Conservation (phyloP, 352 stramenopile species). For the Phytophthora pistaciae region DNA sequence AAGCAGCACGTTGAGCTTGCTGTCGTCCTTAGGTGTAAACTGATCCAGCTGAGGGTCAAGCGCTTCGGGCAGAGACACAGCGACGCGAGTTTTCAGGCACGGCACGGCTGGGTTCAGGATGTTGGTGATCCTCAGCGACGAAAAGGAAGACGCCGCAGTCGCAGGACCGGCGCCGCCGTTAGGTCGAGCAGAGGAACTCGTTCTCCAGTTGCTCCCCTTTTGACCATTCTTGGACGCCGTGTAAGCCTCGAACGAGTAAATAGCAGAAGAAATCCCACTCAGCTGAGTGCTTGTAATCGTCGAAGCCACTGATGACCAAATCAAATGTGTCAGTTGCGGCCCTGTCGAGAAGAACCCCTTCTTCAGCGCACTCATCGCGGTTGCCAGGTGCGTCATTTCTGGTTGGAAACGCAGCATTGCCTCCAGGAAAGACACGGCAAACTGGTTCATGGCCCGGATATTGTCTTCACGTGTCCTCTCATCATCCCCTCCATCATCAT, state of each 20-base stretch:
- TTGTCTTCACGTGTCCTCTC: conserved; percentile 44
- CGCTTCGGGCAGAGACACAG: conserved; percentile 72
- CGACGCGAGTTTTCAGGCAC: conserved; percentile 67
- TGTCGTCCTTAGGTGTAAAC: conserved; percentile 80
- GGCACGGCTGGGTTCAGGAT: conserved; percentile 63
- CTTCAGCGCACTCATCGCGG: conserved; percentile 68
- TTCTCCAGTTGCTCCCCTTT: conserved; percentile 24
- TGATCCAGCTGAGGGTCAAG: conserved; percentile 75
- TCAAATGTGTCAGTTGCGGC: conserved; percentile 76
- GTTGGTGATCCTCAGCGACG: conserved; percentile 74
- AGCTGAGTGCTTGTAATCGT: conserved; percentile 74
- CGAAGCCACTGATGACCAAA: conserved; percentile 76
- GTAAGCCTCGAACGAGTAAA: conserved; percentile 59
- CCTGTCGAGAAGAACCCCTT: conserved; percentile 78
- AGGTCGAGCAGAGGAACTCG: conserved; percentile 15
- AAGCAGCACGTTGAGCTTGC: conserved; percentile 78
- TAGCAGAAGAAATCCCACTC: conserved; percentile 75
- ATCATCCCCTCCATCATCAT: conserved; percentile 36
- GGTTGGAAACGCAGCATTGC: conserved; percentile 74
- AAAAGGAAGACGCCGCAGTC: conserved; percentile 56
- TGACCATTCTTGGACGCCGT: conserved; percentile 31
- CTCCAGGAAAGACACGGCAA: conserved; percentile 75
- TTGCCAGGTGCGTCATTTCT: conserved; percentile 58
- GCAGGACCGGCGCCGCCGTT: conserved; percentile 16
- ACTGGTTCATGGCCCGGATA: conserved; percentile 80